Evolutionary conservation across 768 basidiomycete genomes (phyloP).

Genomic region (Tylopilus plumbeoviolaceoides): DNA sequence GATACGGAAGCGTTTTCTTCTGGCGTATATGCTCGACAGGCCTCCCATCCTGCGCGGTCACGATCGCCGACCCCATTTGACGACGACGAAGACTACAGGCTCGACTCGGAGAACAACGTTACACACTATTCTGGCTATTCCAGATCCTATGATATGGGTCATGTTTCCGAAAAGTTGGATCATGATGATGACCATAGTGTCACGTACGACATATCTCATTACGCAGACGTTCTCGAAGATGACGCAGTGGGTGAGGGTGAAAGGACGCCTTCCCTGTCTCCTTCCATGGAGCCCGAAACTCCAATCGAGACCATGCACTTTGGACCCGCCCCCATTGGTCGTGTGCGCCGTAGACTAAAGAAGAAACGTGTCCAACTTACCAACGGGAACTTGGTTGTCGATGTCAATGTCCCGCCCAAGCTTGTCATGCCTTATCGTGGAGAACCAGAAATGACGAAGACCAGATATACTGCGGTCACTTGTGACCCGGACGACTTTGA

Average conservation of each 20-base stretch:
- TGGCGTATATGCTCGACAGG: conserved; percentile 48
- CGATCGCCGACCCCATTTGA: conserved; percentile 74
- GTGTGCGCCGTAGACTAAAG: conserved; percentile 69
- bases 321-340: conserved; percentile 80
- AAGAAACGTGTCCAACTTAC: conserved; percentile 82
- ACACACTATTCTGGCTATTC: conserved; percentile 50
- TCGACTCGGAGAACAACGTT: conserved; percentile 48
- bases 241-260: conserved; percentile 21
- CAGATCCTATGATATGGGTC: conserved; percentile 12
- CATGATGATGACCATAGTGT: conserved; percentile 12
- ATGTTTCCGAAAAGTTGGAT: conserved; percentile 24
- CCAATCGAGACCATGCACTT: conserved; percentile 74
- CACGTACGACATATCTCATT: conserved; percentile 32
- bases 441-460: conserved; percentile 68
- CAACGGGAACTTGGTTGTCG: conserved; percentile 84
- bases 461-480: conserved; percentile 85
- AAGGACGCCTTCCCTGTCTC: conserved; percentile 23
- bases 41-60: conserved; percentile 53
- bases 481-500: conserved; percentile 94
- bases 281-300: conserved; percentile 43
- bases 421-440: conserved; percentile 71
- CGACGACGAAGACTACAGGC: conserved; percentile 68
- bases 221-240: conserved; percentile 23
- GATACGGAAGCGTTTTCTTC: conserved; percentile 71
- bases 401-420: conserved; percentile 80